Base-by-base conservation (phyloP, 1,284 basidiomycete species). In the Hortiboletus rubellus region DNA sequence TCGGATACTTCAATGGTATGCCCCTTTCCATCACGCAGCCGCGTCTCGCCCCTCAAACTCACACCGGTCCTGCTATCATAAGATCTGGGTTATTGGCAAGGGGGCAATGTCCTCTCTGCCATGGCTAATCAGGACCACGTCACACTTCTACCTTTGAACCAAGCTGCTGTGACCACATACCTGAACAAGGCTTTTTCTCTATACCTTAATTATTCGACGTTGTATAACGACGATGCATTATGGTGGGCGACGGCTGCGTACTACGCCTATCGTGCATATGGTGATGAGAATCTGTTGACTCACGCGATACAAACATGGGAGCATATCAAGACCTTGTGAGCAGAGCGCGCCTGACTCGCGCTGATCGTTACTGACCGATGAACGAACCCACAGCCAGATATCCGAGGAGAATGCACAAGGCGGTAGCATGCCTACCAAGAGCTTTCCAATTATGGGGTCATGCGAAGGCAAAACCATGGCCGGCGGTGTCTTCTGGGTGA, bases 201-300 rank as follows among this genome's bases (percentile, higher is more conserved):
- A 14, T 51, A 54, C 37, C 5, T 52, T 7, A 44, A 55, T 31
- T 63, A 60, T 22, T 63, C 60, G 8, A 60, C 50, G n/a, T 5
- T 42, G 30, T 62, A 55, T 38, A 60, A 54, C 11, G 61, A 60
- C 33, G 57, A 63, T 38, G 49, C 62, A 14, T 43, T 53, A 55
- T 82, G 80, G 81, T 82, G 80, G 80, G 81, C 77, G 3, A 77
- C 75, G 50, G 77, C 79, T n/a, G 77, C 79, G 1, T 65, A 77
- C 41, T 81, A 81, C 52, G 79, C 73, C 7, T 77, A 78, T 61
- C 73, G 77, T 55, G 77, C 78, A 5, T 82, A 82, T 54, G 68
- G 67, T 41, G 76, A 81, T 54, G 58, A 64, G 12, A 73, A 70
- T 42, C 62, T 80, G 7, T 64, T 81, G 42, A 68, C 70, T 5